Evolutionary conservation across 1,139 yeast genomes (phyloP).

Genomic region (Hemisphaericaspora xylofermentans): DNA sequence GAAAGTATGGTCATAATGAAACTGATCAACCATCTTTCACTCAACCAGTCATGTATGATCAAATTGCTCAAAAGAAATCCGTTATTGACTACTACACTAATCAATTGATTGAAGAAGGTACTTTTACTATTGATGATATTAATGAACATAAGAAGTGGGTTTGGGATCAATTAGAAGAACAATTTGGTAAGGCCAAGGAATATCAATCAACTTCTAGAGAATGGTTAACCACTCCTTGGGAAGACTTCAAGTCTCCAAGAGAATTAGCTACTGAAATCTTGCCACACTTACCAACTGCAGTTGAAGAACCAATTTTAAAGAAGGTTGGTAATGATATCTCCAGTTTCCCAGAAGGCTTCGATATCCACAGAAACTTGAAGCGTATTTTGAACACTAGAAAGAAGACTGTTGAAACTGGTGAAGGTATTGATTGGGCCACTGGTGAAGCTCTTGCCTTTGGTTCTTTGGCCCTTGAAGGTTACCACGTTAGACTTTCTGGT

Average conservation of each 20-base stretch:
- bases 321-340: slow-evolving; percentile 78
- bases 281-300: slow-evolving; percentile 96
- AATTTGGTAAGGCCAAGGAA: slow-evolving; percentile 83
- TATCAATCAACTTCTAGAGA: slow-evolving; percentile 91
- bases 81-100: slow-evolving; percentile 84
- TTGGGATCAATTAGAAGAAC: slow-evolving; percentile 90
- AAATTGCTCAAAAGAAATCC: slow-evolving; percentile 83
- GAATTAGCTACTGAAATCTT: slow-evolving; percentile 93
- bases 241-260: slow-evolving; percentile 96
- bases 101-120: slow-evolving; percentile 78
- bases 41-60: slow-evolving; percentile 95
- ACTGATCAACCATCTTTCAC: slow-evolving; percentile 99
- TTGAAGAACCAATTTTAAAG: slow-evolving; percentile 68
- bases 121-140: slow-evolving; percentile 86
- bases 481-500: slow-evolving; percentile 96
- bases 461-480: slow-evolving; percentile 87
- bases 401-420: slow-evolving; percentile 85
- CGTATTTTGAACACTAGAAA: slow-evolving; percentile 87
- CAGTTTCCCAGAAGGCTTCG: slow-evolving; percentile 84
- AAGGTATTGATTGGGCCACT: slow-evolving; percentile 98
- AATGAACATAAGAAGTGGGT: slow-evolving; percentile 98
- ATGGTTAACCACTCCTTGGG: slow-evolving; percentile 99
- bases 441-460: slow-evolving; percentile 99
- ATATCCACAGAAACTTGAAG: slow-evolving; percentile 92
- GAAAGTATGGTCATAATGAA: slow-evolving; percentile 98